Evolutionary conservation across 371 early-diverging fungal species (phyloP).

Genomic region (Lichtheimia ornata): DNA sequence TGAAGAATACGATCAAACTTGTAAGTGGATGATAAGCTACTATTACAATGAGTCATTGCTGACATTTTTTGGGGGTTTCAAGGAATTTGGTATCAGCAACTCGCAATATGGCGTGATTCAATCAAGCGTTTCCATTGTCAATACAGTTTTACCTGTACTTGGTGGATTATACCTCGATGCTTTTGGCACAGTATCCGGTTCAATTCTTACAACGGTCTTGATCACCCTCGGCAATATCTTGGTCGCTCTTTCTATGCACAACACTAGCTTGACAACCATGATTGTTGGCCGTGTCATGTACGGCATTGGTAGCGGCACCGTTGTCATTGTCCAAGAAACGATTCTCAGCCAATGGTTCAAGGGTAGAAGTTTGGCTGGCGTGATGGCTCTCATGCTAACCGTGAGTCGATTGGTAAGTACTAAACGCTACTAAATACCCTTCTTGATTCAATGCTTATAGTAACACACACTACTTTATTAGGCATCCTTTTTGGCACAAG

Average conservation of each 20-base stretch:
- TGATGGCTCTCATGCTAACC: slow-evolving; percentile 67
- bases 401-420: slow-evolving; percentile 59
- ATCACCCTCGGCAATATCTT: slow-evolving; percentile 64
- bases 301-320: slow-evolving; percentile 73
- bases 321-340: slow-evolving; percentile 72
- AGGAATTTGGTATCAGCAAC: slow-evolving; percentile 71
- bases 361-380: slow-evolving; percentile 63
- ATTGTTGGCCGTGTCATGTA: slow-evolving; percentile 68
- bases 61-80: not conserved
- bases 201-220: slow-evolving; percentile 63
- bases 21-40: slow-evolving; percentile 25
- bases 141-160: slow-evolving; percentile 68
- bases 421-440: not conserved
- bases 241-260: slow-evolving; percentile 62
- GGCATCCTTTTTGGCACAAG: slow-evolving; percentile 67
- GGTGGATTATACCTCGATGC: slow-evolving; percentile 77
- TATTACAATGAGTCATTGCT: not conserved
- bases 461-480: not conserved
- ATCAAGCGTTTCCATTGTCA: slow-evolving; percentile 71
- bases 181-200: slow-evolving; percentile 69
- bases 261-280: slow-evolving; percentile 57
- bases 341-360: slow-evolving; percentile 76
- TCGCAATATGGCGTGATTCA: slow-evolving; percentile 73
- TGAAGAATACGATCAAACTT: slow-evolving; percentile 68
- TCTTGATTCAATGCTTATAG: not conserved